Evolutionary conservation across 1,284 basidiomycete genomes (phyloP).

Genomic region (Fomitopsis pinicola): DNA sequence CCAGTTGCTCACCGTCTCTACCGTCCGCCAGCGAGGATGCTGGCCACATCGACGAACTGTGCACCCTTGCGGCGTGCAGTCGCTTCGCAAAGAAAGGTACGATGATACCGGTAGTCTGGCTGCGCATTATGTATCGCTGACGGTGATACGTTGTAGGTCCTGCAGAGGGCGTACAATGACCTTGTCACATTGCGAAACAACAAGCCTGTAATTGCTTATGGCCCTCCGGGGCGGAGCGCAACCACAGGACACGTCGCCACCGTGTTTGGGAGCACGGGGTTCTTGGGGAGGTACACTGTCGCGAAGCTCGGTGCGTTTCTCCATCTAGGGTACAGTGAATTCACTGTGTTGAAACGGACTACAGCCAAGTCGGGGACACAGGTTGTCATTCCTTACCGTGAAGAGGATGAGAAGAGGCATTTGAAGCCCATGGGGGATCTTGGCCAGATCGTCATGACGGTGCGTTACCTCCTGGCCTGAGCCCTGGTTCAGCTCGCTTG

Average conservation of each 20-base stretch:
- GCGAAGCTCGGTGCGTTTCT: slow-evolving; percentile 74
- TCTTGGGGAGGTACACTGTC: slow-evolving; percentile 93
- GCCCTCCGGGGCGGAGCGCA: slow-evolving; percentile 83
- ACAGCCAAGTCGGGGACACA: slow-evolving; percentile 89
- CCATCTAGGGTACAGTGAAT: background rate
- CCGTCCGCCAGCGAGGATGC: slow-evolving; percentile 21
- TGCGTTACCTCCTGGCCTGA: slow-evolving; percentile 32
- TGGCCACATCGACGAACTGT: slow-evolving; percentile 25
- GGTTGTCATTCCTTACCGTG: slow-evolving; percentile 93
- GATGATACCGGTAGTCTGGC: too few relatives aligned
- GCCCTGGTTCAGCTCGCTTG: background rate
- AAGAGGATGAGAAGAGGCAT: slow-evolving; percentile 91
- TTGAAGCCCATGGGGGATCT: slow-evolving; percentile 94
- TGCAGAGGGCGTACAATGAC: slow-evolving; percentile 70
- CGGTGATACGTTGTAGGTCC: background rate
- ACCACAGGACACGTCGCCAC: slow-evolving; percentile 89
- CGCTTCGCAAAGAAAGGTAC: slow-evolving; percentile 16
- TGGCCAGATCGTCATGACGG: slow-evolving; percentile 94
- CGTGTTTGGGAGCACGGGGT: slow-evolving; percentile 96
- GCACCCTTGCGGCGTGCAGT: slow-evolving; percentile 49
- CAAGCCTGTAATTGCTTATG: slow-evolving; percentile 70
- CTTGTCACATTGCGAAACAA: slow-evolving; percentile 54
- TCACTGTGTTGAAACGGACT: background rate
- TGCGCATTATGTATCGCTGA: background rate
- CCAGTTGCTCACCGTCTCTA: slow-evolving; percentile 15